Evolutionary conservation across 768 basidiomycete species (phyloP), one percentile per base, ranked within the genome.

Genomic region (Lactarius pseudohatsudake): DNA sequence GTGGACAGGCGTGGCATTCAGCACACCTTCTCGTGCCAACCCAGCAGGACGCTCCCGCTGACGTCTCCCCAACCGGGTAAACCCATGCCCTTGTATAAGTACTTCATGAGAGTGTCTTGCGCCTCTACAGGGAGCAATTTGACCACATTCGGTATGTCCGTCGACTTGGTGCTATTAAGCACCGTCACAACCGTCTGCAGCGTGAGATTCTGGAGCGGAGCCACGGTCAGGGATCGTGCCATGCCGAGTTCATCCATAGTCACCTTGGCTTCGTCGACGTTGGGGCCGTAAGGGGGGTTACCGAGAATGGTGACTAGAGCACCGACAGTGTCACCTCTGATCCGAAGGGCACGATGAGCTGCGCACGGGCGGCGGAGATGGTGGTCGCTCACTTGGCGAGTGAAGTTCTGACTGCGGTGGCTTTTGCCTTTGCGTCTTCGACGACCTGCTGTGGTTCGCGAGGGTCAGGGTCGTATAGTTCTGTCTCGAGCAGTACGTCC

Each of bases 71-170:
- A 81, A 18, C 81, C 86, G 2, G 82, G 80, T 72, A 82, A 76
- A 20, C 81, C 85, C 96, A 97, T 98, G 18, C 93, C 96, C 79
- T 98, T 98, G 85, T 98, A 98, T 18, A 98, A 80, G 74, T 96
- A 98, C 75, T 96, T 96, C 96, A 97, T 98, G 62, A 98, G 82
- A 38, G 89, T 91, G 74, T 97, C 96, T 73, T 95, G 92, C 54
- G 84, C 79, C 59, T 92, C 89, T 71, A 83, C 83, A 3, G 88
- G 83, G 36, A 98, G 82, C 0, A 82, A 76, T 72, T 88, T 90
- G 75, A 97, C 82, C 59, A 91, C 86, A 30, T 79, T 78, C 3
- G 89, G 82, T 69, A 98, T 93, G 69, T 98, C 96, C 2, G 92
- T 84, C 6, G 94, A 80, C 75, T 96, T 94, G 15, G 95, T 97